Evolutionary conservation across 345 rosid species (phyloP), one percentile per base, ranked within the genome.

Genomic region (Arabis alpina): DNA sequence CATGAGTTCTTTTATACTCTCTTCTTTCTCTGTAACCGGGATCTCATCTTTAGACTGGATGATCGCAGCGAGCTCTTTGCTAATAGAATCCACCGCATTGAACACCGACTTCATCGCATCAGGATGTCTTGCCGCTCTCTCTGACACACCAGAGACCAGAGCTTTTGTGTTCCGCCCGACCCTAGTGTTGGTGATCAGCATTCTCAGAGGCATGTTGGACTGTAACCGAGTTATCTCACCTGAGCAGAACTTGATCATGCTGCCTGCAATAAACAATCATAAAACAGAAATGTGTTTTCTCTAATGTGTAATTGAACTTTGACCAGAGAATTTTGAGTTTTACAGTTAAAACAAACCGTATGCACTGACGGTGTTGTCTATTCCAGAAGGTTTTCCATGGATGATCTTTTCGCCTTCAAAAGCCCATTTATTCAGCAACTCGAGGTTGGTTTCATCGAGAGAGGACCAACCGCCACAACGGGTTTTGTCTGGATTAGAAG

Each of bases 321-420:
- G 16, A 62, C 24, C 36, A 24, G 42, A 16, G 41, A 8, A 50
- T 69, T 25, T 44, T 10, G 50, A 41, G 54, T 39, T 62, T 9
- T 34, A 42, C 30, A 74, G 61, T 48, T 52, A 65, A 83, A 79
- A 89, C 98, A 56, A 83, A 95, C 99, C 99, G 51, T 82, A 92
- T 65, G 96, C 78, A 88, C 99, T 94, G 70, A 92, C 97, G 9
- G 99, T 85, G 77, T 91, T 94, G 87, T 94, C 99, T 5, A 94
- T 87, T 56, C 99, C 98, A 16, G 98, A 94, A 37, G 99, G 99
- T 76, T 73, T 88, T 74, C 99, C 99, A 70, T 92, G 98, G 70
- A 94, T 81, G 72, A 92, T 80, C 81, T 85, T 94, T 77, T 94
- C 99, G 5, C 98, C 98, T 86, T 88, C 96, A 40, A 87, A 89